Conservation (phyloP, 2,329 filamentous ascomycete species). For the Aspergillus cejpii region DNA sequence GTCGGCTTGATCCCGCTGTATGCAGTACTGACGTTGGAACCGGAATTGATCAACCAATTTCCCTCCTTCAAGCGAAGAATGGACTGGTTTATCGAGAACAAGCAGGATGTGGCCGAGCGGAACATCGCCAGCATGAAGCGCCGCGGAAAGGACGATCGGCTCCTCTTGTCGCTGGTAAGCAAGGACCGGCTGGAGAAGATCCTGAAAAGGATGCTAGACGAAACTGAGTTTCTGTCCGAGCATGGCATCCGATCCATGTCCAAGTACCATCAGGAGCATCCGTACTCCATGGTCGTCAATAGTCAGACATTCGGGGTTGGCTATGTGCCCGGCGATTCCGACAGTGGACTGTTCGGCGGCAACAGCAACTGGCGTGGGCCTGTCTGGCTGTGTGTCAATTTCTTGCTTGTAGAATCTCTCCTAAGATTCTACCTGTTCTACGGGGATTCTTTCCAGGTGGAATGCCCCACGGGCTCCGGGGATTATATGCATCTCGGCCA, state of each 20-base stretch:
- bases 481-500: slow-evolving; percentile 94
- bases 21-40: slow-evolving; percentile 84
- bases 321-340: slow-evolving; percentile 92
- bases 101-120: slow-evolving; percentile 76
- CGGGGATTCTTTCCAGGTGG: slow-evolving; percentile 76
- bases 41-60: slow-evolving; percentile 84
- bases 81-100: slow-evolving; percentile 89
- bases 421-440: slow-evolving; percentile 96
- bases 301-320: slow-evolving; percentile 79
- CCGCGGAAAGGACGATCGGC: slow-evolving; percentile 80
- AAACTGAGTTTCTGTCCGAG: slow-evolving; percentile 84
- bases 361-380: slow-evolving; percentile 98
- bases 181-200: slow-evolving; percentile 89
- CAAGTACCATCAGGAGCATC: slow-evolving; percentile 82
- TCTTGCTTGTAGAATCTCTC: slow-evolving; percentile 86
- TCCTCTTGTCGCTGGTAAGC: slow-evolving; percentile 83
- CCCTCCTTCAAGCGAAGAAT: slow-evolving; percentile 89
- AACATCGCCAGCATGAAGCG: slow-evolving; percentile 92
- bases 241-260: slow-evolving; percentile 89
- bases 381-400: slow-evolving; percentile 95
- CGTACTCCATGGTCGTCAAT: slow-evolving; percentile 93
- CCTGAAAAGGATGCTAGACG: slow-evolving; percentile 83
- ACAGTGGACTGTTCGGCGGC: slow-evolving; percentile 88
- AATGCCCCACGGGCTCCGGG: slow-evolving; percentile 88
- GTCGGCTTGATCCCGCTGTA: slow-evolving; percentile 92